Percentiles rank a stretch among this genome's conserved stretches.
These are phyloP conservation scores for Puccinia hordei DNA, from an alignment of 1,284 basidiomycete genomes.

Conservation along the genomic window DNA sequence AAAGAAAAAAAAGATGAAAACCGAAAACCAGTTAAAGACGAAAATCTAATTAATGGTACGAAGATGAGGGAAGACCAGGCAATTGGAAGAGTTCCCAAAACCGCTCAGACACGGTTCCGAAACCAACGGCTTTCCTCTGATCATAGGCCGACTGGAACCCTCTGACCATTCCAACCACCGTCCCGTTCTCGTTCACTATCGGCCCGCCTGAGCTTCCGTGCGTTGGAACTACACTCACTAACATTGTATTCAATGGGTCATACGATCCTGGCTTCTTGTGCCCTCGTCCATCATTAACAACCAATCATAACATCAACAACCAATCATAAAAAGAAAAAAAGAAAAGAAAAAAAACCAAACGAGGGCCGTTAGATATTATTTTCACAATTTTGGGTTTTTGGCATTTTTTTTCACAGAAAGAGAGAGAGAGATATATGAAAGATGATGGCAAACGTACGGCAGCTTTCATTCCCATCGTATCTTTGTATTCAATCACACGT, in stretches of 20 bases:
- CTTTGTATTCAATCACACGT: slow-evolving; percentile 24
- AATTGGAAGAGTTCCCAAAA: slow-evolving; percentile 17
- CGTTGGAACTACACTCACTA: neutral
- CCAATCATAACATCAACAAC: too few relatives aligned
- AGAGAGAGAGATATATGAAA: neutral
- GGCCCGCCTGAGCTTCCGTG: slow-evolving; percentile 17
- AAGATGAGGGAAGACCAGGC: neutral
- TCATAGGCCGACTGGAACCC: slow-evolving; percentile 13
- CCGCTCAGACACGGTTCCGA: slow-evolving; percentile 11
- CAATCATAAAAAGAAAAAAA: too few relatives aligned
- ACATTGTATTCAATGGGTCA: neutral
- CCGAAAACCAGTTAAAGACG: too few relatives aligned
- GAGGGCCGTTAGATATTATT: too few relatives aligned
- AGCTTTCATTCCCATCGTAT: slow-evolving; percentile 16
- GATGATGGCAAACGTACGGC: neutral
- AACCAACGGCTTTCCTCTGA: neutral
- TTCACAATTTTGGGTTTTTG: too few relatives aligned
- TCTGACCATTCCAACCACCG: slow-evolving; percentile 8
- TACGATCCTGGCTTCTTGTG: neutral
- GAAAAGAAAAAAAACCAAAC: too few relatives aligned
- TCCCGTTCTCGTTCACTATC: slow-evolving; percentile 17
- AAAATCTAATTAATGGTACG: too few relatives aligned
- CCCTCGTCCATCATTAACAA: too few relatives aligned
- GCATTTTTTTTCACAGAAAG: neutral
- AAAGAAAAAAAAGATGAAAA: neutral